Conservation (phyloP, 2,329 filamentous ascomycete genomes). For the Fusarium continuum region DNA sequence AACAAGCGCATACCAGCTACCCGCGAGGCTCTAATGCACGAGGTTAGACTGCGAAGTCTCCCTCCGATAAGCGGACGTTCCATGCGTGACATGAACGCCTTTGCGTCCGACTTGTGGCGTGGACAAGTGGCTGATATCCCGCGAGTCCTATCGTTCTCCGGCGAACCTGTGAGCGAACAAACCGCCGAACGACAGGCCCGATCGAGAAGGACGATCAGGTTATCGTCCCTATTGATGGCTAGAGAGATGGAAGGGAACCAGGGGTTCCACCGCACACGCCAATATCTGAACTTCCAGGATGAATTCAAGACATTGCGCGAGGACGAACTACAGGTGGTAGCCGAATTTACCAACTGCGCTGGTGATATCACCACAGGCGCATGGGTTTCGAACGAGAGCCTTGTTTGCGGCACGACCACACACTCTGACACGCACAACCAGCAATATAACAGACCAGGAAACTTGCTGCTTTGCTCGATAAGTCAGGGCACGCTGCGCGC, state of each 20-base stretch:
- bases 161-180: slow-evolving; percentile 14
- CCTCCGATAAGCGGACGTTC: neutral
- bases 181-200: slow-evolving; percentile 14
- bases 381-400: slow-evolving; percentile 64
- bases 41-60: neutral
- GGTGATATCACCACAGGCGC: slow-evolving; percentile 68
- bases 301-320: slow-evolving; percentile 58
- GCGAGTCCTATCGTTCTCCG: slow-evolving; percentile 42
- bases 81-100: slow-evolving; percentile 18
- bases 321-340: slow-evolving; percentile 59
- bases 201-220: slow-evolving; percentile 30
- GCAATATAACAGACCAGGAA: slow-evolving; percentile 73
- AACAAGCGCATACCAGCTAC: slow-evolving; percentile 23
- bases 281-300: slow-evolving; percentile 56
- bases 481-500: slow-evolving; percentile 56
- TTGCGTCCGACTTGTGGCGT: slow-evolving; percentile 42
- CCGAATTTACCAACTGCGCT: slow-evolving; percentile 68
- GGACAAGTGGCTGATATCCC: slow-evolving; percentile 24
- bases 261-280: slow-evolving; percentile 53
- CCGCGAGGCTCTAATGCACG: slow-evolving; percentile 27
- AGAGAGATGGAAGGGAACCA: slow-evolving; percentile 60
- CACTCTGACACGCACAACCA: slow-evolving; percentile 71
- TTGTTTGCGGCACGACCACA: slow-evolving; percentile 69
- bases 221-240: slow-evolving; percentile 57
- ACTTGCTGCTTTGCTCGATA: slow-evolving; percentile 65